Base-by-base conservation (phyloP, 805 yeast genomes). In the Danielozyma ontarioensis region DNA sequence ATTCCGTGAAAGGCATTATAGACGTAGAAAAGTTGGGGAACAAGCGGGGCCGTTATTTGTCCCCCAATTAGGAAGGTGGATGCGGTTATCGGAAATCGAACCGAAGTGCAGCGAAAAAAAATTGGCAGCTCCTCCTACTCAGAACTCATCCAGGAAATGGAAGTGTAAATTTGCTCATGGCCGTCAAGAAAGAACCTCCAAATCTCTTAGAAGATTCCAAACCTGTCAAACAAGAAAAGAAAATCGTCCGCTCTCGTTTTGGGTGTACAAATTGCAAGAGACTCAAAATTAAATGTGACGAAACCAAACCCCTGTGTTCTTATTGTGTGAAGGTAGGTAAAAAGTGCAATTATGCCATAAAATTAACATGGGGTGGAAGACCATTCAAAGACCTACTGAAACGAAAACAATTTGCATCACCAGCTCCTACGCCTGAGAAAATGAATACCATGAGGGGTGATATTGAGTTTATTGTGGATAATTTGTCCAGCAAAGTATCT, bases 301-400 rank as follows among this genome's bases (percentile, higher is more conserved):
- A 83, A 50, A 40, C 33, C 13, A 79, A 78, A 47, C 93, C 93
- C 0, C 39, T 47, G 0, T 83, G 94, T 46, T 45, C 69, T 1
- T 65, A 71, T 36, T 83, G 94, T 50, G 26, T 48, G 1, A 76
- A 72, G 39, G 54, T 68, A 2, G 54, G 57, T 1, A 35, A 46
- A 7, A 53, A 56, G 12, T 83, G 93, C 55, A 88, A 81, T 47
- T 83, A 83, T 44, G 62, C 79, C 3, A 45, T 83, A 7, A 73
- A 69, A 39, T 59, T 83, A 21, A 71, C 76, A 0, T 83, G 90
- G 90, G 88, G 86, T 13, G 89, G 89, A 0, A 55, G 88, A 31
- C 85, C 85, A 0, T 73, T 65, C 50, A 74, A 74, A 42, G 61
- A 62, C 29, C 52, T 62, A 3, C 61, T 59, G 49, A 50, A 62